Base-by-base conservation (phyloP, 2,329 filamentous ascomycete species). In the Lasiodiplodia citricola region DNA sequence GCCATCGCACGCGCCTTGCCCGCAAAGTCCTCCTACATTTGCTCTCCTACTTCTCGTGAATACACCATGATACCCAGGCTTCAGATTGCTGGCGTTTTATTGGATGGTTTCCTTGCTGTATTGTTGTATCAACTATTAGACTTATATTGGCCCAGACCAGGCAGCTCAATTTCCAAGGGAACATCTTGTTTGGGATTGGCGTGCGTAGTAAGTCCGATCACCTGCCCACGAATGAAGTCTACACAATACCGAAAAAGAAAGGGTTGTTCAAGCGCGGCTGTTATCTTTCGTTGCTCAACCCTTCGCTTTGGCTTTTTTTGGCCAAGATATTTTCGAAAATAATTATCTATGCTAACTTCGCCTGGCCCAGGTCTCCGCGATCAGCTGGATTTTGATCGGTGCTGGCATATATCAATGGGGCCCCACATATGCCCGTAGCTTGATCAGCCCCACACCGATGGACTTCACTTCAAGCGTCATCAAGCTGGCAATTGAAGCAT, bases 51-150 rank as follows among this genome's bases (percentile, higher is more conserved):
- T 25, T 67, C 47, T 13, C 52, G 50, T 13, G 38, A 67, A 44
- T 67, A 74, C 2, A 69, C 72, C 47, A 66, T 73, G 57, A 72
- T 79, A 51, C 74, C 76, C 52, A 74, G 73, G 11, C 71, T 79
- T 38, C 76, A 78, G 67, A 74, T 76, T 37, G 64, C 75, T 21
- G 74, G 71, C 55, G 77, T 79, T 47, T 28, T 75, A 21, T 37
- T 78, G 47, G 77, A 79, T 57, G 74, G 75, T 55, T 23, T 75
- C 76, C 62, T 44, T 75, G 4, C 56, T 75, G 23, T 76, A 75
- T 67, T 74, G 71, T 35, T 70, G 77, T 58, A 51, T 21, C 55
- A 37, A 18, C 25, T 67, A n/a, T 21, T 67, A 41, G 55, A 67
- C n/a, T 21, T 28, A 7, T 31, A 16, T 31, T 21, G 23, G 7